phyloP scores from a whole-genome alignment of 1,284 basidiomycete genomes.

The Ustilago nuda region DNA sequence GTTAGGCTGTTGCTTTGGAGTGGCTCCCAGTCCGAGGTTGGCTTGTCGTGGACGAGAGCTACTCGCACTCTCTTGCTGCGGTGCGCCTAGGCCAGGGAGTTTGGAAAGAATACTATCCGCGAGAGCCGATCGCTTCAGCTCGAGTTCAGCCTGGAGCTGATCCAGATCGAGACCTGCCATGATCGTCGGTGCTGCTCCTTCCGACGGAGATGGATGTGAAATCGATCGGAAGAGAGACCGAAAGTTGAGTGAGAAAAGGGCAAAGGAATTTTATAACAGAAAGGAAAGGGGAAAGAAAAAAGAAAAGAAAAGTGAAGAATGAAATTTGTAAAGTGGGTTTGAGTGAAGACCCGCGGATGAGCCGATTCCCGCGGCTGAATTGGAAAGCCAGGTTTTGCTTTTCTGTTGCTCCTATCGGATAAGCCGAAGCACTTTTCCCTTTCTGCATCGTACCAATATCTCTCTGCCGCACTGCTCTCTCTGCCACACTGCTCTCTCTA shows the following conservation, averaged over 20 bases:
- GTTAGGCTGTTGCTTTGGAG: slow-evolving; percentile 17
- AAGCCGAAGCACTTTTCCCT: too few species aligned
- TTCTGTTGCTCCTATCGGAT: background rate
- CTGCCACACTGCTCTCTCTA: background rate
- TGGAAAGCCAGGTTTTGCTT: background rate
- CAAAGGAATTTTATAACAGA: background rate
- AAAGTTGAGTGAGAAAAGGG: background rate
- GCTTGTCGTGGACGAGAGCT: slow-evolving; percentile 41
- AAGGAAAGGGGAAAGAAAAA: background rate
- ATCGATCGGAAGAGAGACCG: background rate
- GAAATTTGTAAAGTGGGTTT: background rate
- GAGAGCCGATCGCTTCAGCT: slow-evolving; percentile 56
- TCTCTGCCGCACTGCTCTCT: background rate
- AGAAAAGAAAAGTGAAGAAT: too few species aligned
- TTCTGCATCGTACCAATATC: background rate
- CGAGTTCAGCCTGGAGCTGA: slow-evolving; percentile 62
- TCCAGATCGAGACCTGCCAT: slow-evolving; percentile 53
- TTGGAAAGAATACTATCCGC: slow-evolving; percentile 61
- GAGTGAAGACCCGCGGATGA: background rate
- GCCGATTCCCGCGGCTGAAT: slow-evolving; percentile 16
- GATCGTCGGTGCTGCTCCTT: background rate
- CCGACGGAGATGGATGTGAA: background rate
- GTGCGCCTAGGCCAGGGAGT: slow-evolving; percentile 29
- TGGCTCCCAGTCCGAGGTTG: slow-evolving; percentile 59
- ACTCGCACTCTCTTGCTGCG: slow-evolving; percentile 1